A percentile compares a stretch with the other conserved stretches of the same genome.
These are phyloP conservation scores for Kockovaella imperatae DNA, from an alignment of 768 basidiomycete genomes.

Conservation along the genomic window DNA sequence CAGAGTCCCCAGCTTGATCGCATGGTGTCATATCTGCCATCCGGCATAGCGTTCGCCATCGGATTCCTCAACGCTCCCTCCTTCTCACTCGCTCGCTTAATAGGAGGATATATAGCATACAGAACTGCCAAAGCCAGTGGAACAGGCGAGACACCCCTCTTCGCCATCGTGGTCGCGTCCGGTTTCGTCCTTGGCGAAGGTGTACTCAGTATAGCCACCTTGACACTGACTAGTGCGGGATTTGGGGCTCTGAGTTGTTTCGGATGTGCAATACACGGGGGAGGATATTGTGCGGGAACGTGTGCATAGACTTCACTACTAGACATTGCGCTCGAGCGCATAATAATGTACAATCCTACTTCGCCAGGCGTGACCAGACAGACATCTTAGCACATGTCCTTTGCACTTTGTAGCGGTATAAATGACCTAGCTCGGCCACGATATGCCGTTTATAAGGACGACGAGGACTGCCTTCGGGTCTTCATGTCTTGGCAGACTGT, in stretches of 20 bases:
- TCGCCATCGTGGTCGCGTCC: constrained; percentile 75
- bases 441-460: no score
- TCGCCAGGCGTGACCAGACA: no score
- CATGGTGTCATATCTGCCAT: constrained; percentile 63
- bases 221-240: constrained; percentile 66
- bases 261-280: constrained; percentile 56
- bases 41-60: constrained; percentile 88
- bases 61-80: constrained; percentile 93
- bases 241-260: constrained; percentile 71
- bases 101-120: constrained; percentile 78
- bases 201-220: constrained; percentile 70
- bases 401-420: no score
- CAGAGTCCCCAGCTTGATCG: neutral
- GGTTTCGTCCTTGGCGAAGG: constrained; percentile 96
- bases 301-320: no score
- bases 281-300: constrained; percentile 42
- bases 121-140: constrained; percentile 25
- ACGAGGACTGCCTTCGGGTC: no score
- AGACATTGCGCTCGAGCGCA: no score
- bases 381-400: no score
- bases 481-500: no score
- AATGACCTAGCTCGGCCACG: no score
- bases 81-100: constrained; percentile 81
- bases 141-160: constrained; percentile 32
- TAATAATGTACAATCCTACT: no score